A percentile compares a stretch with the other conserved stretches of the same genome.
Evolutionary conservation across 2,329 filamentous ascomycete species (phyloP).

Genomic region (Pseudogymnoascus sp.): DNA sequence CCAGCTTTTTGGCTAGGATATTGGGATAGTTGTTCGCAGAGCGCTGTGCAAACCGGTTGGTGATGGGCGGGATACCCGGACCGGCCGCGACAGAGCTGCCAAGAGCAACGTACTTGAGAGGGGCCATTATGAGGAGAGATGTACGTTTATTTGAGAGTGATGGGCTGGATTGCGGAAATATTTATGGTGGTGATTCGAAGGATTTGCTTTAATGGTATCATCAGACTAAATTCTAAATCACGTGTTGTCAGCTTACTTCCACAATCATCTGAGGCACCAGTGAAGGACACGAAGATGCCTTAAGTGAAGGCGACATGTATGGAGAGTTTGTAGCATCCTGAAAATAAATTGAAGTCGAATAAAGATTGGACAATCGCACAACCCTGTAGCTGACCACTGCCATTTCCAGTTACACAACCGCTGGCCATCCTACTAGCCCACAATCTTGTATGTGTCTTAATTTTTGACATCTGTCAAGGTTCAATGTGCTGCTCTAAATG

Average conservation of each 20-base stretch:
- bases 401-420: background rate
- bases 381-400: background rate
- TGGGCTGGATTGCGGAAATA: background rate
- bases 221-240: background rate
- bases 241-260: background rate
- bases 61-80: slow-evolving; percentile 28
- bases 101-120: background rate
- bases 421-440: background rate
- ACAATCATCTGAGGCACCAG: background rate
- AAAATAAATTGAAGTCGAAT: background rate
- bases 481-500: background rate
- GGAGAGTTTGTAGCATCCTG: background rate
- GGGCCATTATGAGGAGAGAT: background rate
- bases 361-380: background rate
- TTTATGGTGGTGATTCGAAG: background rate
- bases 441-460: background rate
- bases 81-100: background rate
- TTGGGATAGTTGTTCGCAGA: slow-evolving; percentile 32
- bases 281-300: background rate
- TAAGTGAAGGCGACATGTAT: background rate
- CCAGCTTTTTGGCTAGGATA: slow-evolving; percentile 23
- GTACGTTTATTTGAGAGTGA: background rate
- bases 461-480: background rate
- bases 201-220: background rate
- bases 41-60: slow-evolving; percentile 23